Percentiles rank a stretch among this genome's conserved stretches.
Conservation (phyloP, 2,329 filamentous ascomycete species). For the Diatrype stigma region DNA sequence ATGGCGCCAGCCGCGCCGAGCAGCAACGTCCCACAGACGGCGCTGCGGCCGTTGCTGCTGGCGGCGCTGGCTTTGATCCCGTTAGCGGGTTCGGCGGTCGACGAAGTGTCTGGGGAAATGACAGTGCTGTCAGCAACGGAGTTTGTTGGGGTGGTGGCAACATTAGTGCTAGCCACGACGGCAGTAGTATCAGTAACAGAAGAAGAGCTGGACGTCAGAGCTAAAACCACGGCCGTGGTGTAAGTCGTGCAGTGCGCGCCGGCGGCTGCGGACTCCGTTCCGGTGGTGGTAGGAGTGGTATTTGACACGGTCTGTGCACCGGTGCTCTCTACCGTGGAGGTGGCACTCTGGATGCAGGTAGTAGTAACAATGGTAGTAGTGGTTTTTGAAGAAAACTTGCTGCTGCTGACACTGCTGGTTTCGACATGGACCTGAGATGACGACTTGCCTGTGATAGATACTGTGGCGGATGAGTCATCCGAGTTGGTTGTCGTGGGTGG, state of each 20-base stretch:
- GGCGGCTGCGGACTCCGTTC: background rate
- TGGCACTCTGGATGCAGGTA: no score
- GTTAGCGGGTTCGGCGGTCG: constrained; percentile 1
- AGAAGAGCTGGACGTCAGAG: background rate
- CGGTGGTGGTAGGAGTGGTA: background rate
- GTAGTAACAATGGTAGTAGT: background rate
- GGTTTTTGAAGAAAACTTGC: constrained; percentile 1
- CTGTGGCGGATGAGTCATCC: no score
- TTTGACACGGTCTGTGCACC: background rate
- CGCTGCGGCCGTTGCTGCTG: background rate
- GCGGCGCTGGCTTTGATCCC: constrained; percentile 2
- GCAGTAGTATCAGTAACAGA: no score
- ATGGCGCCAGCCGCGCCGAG: constrained; percentile 8
- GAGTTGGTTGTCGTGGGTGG: no score
- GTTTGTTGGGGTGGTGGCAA: background rate
- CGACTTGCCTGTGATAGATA: no score
- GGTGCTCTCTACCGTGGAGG: no score
- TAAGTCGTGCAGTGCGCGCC: background rate
- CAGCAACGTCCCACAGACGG: constrained; percentile 4
- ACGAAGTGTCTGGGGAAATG: background rate
- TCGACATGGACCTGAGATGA: no score
- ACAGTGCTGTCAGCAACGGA: background rate
- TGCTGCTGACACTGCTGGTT: no score
- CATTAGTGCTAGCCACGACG: no score
- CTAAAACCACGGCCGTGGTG: background rate